These are phyloP conservation scores for Nemania abortiva DNA, from an alignment of 2,329 filamentous ascomycete species.

Conservation along the genomic window DNA sequence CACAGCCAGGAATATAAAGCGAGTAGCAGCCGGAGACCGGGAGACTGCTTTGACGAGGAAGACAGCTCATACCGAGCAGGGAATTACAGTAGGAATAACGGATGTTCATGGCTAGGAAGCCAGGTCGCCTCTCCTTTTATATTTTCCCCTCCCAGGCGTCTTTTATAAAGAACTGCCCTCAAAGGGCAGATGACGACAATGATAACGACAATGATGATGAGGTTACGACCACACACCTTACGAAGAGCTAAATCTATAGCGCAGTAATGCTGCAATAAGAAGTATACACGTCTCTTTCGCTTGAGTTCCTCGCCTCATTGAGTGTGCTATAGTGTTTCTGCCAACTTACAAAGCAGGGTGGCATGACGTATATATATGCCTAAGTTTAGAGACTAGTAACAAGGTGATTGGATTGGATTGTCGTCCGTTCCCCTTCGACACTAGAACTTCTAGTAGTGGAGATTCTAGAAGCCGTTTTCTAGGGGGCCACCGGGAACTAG, in stretches of 20 bases:
- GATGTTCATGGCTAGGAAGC: slow-evolving; percentile 31
- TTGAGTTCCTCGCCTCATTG: background rate
- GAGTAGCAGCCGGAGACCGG: slow-evolving; percentile 16
- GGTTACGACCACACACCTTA: slow-evolving; percentile 45
- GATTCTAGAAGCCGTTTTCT: slow-evolving; percentile 12
- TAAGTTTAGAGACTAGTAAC: background rate
- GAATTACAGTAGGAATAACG: slow-evolving; percentile 28
- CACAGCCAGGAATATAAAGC: slow-evolving; percentile 12
- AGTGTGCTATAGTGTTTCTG: slow-evolving; percentile 9
- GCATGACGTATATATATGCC: background rate
- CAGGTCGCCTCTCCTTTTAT: slow-evolving; percentile 24
- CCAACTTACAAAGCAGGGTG: background rate
- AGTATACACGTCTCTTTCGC: slow-evolving; percentile 31
- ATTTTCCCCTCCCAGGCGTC: slow-evolving; percentile 14
- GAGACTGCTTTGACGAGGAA: slow-evolving; percentile 22
- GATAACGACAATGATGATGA: slow-evolving; percentile 48
- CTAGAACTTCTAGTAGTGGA: slow-evolving; percentile 14
- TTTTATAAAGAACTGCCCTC: slow-evolving; percentile 48
- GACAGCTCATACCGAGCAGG: slow-evolving; percentile 20
- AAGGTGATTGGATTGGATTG: background rate
- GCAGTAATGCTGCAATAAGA: slow-evolving; percentile 31
- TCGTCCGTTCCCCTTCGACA: background rate
- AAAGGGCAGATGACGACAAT: slow-evolving; percentile 47
- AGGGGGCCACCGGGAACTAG: slow-evolving; percentile 20
- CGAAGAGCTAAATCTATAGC: slow-evolving; percentile 40